Evolutionary conservation across 306 rosid species (phyloP).

Genomic region (Dalbergia oliveri): DNA sequence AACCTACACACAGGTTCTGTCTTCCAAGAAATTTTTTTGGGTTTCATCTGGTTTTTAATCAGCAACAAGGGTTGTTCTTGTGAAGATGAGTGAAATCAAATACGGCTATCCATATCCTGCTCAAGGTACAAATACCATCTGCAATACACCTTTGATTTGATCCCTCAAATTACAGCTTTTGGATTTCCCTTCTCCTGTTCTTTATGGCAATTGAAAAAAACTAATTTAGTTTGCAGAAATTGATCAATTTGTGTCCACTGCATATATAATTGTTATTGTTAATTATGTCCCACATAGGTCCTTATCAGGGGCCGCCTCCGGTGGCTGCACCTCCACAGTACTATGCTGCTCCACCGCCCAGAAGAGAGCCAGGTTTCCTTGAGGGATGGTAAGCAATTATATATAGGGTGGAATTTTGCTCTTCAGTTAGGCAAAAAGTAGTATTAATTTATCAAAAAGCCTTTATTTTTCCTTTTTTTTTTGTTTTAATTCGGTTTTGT

Average conservation of each 20-base stretch:
- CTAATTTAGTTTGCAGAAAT: neutral
- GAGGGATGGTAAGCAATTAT: slow-evolving; percentile 75
- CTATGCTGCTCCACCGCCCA: slow-evolving; percentile 60
- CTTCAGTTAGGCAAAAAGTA: slow-evolving; percentile 25
- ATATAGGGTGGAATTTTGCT: slow-evolving; percentile 9
- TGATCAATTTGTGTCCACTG: slow-evolving; percentile 27
- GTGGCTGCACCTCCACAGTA: slow-evolving; percentile 79
- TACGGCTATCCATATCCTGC: slow-evolving; percentile 76
- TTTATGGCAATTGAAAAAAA: neutral
- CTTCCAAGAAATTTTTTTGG: slow-evolving; percentile 30
- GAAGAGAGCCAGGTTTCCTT: slow-evolving; percentile 64
- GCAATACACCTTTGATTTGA: slow-evolving; percentile 8
- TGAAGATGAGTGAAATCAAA: slow-evolving; percentile 68
- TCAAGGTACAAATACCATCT: slow-evolving; percentile 57
- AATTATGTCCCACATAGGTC: slow-evolving; percentile 47
- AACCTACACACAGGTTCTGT: slow-evolving; percentile 28
- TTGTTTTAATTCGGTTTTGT: neutral
- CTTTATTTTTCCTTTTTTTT: neutral
- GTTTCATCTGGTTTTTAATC: slow-evolving; percentile 19
- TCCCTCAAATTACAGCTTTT: neutral
- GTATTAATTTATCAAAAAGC: neutral
- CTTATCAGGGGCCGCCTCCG: slow-evolving; percentile 75
- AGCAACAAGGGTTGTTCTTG: slow-evolving; percentile 15
- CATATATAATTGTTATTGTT: slow-evolving; percentile 12
- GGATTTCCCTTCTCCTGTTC: neutral